Evolutionary conservation across 148 eudicot genomes (phyloP).

Genomic region (Diospyros kaki): DNA sequence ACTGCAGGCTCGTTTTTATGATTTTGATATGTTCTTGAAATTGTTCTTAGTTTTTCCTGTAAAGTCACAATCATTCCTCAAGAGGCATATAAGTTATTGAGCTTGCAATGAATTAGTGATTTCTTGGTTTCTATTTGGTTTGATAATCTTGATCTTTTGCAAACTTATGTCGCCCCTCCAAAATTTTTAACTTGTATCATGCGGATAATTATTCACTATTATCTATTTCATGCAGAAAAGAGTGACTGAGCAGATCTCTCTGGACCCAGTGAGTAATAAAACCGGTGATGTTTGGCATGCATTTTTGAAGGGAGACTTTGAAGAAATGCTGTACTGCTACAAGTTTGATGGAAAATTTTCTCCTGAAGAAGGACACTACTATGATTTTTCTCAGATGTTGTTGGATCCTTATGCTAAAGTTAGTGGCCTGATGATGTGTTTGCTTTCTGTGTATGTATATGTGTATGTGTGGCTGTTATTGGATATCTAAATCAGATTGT

Average conservation of each 20-base stretch:
- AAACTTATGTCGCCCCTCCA: neutral
- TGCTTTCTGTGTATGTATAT: neutral
- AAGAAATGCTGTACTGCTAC: slow-evolving; percentile 72
- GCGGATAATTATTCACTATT: neutral
- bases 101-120: neutral
- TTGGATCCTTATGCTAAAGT: slow-evolving; percentile 96
- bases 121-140: neutral
- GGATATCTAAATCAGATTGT: too few relatives aligned
- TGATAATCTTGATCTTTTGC: neutral
- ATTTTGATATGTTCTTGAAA: neutral
- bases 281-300: slow-evolving; percentile 97
- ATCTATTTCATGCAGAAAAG: slow-evolving; percentile 52
- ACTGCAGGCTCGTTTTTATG: neutral
- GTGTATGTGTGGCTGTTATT: too few relatives aligned
- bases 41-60: neutral
- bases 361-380: slow-evolving; percentile 78
- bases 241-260: slow-evolving; percentile 65
- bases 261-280: slow-evolving; percentile 71
- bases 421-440: slow-evolving; percentile 19
- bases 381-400: slow-evolving; percentile 63
- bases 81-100: neutral
- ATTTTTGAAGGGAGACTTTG: slow-evolving; percentile 71
- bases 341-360: slow-evolving; percentile 73
- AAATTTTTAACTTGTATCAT: neutral
- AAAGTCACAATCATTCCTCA: neutral